These are phyloP conservation scores for Solanum bukasovii DNA, from an alignment of 257 asterid species.

Conservation along the genomic window DNA sequence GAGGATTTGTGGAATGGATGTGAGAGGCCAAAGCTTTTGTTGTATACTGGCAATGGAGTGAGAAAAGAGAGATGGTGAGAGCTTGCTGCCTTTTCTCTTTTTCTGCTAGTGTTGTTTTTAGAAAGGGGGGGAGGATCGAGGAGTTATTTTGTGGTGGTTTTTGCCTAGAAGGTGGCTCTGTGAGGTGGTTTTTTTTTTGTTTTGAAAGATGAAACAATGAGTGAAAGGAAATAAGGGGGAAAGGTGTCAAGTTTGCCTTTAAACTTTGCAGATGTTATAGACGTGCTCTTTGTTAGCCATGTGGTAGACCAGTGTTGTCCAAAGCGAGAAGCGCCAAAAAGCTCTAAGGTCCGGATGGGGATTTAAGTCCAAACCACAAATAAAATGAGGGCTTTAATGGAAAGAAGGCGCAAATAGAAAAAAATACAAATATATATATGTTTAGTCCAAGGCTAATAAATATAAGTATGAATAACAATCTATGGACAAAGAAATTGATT, in stretches of 20 bases:
- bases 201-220: not conserved
- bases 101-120: not conserved
- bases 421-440: not conserved
- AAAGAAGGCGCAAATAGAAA: not conserved
- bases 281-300: not conserved
- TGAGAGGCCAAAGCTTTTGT: not conserved
- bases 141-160: not conserved
- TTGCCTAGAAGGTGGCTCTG: not conserved
- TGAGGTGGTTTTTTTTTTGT: not conserved
- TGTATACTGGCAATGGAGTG: not conserved
- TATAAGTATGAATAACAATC: not conserved
- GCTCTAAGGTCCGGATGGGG: not conserved
- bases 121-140: not conserved
- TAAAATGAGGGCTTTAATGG: not conserved
- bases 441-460: not conserved
- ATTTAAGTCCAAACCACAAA: not conserved
- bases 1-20: not conserved
- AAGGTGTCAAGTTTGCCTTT: not conserved
- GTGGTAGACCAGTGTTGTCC: not conserved
- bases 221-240: not conserved
- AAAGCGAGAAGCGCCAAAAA: not conserved
- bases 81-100: not conserved
- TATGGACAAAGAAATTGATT: not conserved
- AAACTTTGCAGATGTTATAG: not conserved
- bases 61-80: not conserved